phyloP scores from a whole-genome alignment of 1,284 basidiomycete species.

The Thecaphora thlaspeos region DNA sequence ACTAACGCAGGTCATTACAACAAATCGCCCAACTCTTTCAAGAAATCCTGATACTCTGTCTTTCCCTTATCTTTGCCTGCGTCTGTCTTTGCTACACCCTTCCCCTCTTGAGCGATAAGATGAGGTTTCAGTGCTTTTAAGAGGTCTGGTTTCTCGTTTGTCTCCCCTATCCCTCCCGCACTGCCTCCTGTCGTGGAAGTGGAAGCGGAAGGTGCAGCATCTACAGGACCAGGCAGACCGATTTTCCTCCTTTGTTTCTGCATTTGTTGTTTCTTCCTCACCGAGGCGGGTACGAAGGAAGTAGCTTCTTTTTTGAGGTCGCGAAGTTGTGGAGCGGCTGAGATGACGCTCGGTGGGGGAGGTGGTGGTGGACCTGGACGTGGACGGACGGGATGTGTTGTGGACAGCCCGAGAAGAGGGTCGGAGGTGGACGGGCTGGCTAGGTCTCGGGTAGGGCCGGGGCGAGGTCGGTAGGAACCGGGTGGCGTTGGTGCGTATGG shows the following conservation, averaged over 20 bases:
- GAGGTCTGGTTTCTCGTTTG: conserved; percentile 15
- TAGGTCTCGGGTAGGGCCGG: neutral
- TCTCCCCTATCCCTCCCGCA: conserved; percentile 1
- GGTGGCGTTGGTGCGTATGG: no score
- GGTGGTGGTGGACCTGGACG: conserved; percentile 4
- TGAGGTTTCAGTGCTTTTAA: conserved; percentile 18
- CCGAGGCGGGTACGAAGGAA: conserved; percentile 48
- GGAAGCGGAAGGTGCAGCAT: conserved; percentile 39
- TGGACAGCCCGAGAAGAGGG: neutral
- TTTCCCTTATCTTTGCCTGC: conserved; percentile 3
- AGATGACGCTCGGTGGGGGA: conserved; percentile 25
- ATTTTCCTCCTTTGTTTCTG: conserved; percentile 32
- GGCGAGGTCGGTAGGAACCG: neutral
- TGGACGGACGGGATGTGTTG: conserved; percentile 21
- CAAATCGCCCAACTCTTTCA: conserved; percentile 29
- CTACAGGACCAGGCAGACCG: conserved; percentile 37
- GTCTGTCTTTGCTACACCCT: no score
- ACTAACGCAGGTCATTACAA: no score
- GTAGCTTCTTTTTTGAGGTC: conserved; percentile 52
- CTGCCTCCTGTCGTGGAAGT: no score
- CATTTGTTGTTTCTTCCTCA: conserved; percentile 42
- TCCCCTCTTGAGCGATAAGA: no score
- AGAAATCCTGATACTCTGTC: conserved; percentile 29
- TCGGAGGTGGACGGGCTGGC: neutral
- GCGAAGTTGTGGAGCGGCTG: conserved; percentile 52